Evolutionary conservation across 768 basidiomycete species (phyloP), one percentile per base, ranked within the genome.

Genomic region (Inosperma sp.): DNA sequence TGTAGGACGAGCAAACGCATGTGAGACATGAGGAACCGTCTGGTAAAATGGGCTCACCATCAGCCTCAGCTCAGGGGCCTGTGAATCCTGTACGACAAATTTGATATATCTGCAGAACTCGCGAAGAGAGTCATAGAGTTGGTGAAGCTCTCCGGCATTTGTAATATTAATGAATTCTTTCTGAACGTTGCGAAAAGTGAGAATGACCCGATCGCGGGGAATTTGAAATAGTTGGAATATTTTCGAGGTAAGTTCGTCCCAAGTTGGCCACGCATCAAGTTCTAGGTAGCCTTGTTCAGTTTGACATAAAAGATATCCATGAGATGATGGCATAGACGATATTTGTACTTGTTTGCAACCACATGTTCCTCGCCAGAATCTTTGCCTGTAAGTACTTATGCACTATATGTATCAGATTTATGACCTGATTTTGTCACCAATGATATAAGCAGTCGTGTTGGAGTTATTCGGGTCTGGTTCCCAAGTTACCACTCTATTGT

Each of bases 381-480:
- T n/a, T n/a, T n/a, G n/a, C n/a, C n/a, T n/a, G n/a, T n/a, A n/a
- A n/a, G n/a, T n/a, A n/a, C n/a, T n/a, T n/a, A n/a, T n/a, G n/a
- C n/a, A n/a, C n/a, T n/a, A n/a, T n/a, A n/a, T n/a, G n/a, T n/a
- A n/a, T n/a, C n/a, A n/a, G n/a, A n/a, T n/a, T n/a, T n/a, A n/a
- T n/a, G n/a, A n/a, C n/a, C n/a, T n/a, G n/a, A n/a, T n/a, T n/a
- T n/a, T n/a, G n/a, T n/a, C n/a, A n/a, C n/a, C n/a, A n/a, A n/a
- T n/a, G n/a, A n/a, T n/a, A n/a, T n/a, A n/a, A n/a, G n/a, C n/a
- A 19, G 82, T 84, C 2, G 71, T 77, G 51, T 80, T 63, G 29
- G 55, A 55, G 48, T 76, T 77, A 62, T 89, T 85, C 17, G 86
- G 84, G 61, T 85, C 86, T 26, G 68, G 65, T 67, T 88, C 85